phyloP scores from a whole-genome alignment of 176 grass and related monocot genomes.

The Zea luxurians region DNA sequence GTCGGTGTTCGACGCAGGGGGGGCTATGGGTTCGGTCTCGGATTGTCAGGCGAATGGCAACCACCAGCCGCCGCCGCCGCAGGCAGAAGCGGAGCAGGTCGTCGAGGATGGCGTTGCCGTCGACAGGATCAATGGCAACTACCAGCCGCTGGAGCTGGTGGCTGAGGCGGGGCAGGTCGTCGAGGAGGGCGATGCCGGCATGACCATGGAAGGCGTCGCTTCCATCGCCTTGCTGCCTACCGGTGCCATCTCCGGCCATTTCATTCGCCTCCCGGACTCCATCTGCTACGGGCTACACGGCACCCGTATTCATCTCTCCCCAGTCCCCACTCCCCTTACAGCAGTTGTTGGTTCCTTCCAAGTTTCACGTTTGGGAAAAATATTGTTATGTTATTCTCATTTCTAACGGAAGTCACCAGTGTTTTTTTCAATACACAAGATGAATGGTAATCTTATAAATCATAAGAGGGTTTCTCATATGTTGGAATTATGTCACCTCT shows the following conservation, averaged over 20 bases:
- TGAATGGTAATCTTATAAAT: not conserved
- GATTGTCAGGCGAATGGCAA: slow-evolving; percentile 33
- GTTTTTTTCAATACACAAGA: not conserved
- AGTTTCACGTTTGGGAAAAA: not conserved
- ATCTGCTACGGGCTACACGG: slow-evolving; percentile 93
- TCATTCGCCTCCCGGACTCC: slow-evolving; percentile 77
- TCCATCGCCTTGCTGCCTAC: slow-evolving; percentile 85
- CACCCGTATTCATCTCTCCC: slow-evolving; percentile 49
- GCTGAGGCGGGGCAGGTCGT: slow-evolving; percentile 11
- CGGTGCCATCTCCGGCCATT: slow-evolving; percentile 87
- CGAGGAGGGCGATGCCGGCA: slow-evolving; percentile 39
- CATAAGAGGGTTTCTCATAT: slow-evolving; percentile 14
- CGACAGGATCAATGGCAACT: slow-evolving; percentile 42
- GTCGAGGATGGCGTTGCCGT: slow-evolving; percentile 40
- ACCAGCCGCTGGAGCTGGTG: not conserved
- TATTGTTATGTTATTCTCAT: slow-evolving; percentile 10
- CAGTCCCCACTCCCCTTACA: not conserved
- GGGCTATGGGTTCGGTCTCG: slow-evolving; percentile 24
- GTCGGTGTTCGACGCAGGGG: not conserved
- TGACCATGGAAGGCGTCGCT: slow-evolving; percentile 83
- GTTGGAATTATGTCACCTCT: not conserved
- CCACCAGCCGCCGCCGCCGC: not conserved
- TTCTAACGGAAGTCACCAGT: not conserved
- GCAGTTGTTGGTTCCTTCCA: not conserved
- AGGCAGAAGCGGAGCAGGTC: not conserved